These are phyloP conservation scores for Monilinia polystroma DNA, from an alignment of 2,329 filamentous ascomycete genomes.

Conservation along the genomic window DNA sequence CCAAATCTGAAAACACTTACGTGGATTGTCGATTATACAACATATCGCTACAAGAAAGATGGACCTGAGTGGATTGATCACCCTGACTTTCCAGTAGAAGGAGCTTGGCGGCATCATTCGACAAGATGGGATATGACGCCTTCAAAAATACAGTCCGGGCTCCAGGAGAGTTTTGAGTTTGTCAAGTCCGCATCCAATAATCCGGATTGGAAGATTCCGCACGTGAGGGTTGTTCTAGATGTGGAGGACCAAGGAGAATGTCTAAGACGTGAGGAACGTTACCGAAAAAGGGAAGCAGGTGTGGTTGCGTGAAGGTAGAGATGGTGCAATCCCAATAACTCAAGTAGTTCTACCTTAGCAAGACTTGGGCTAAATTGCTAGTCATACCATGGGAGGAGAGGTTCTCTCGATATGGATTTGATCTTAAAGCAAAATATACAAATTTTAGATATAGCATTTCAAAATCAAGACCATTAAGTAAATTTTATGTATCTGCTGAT, in stretches of 20 bases:
- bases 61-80: conserved; percentile 12
- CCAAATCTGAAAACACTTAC: neutral
- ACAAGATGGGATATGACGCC: conserved; percentile 4
- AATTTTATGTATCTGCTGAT: no score
- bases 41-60: conserved; percentile 1
- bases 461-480: no score
- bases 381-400: no score
- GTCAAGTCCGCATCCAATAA: neutral
- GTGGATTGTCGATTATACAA: neutral
- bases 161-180: neutral
- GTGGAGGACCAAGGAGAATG: neutral
- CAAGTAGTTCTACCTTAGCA: no score
- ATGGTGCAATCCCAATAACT: no score
- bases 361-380: no score
- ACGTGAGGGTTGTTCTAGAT: conserved; percentile 4
- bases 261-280: neutral
- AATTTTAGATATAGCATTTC: no score
- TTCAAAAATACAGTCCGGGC: neutral
- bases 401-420: no score
- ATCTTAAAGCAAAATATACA: no score
- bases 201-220: neutral
- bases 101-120: neutral
- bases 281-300: neutral
- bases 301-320: no score
- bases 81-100: conserved; percentile 5